Base-by-base conservation (phyloP, 1,284 basidiomycete species). In the Cryptococcus hybrid region DNA sequence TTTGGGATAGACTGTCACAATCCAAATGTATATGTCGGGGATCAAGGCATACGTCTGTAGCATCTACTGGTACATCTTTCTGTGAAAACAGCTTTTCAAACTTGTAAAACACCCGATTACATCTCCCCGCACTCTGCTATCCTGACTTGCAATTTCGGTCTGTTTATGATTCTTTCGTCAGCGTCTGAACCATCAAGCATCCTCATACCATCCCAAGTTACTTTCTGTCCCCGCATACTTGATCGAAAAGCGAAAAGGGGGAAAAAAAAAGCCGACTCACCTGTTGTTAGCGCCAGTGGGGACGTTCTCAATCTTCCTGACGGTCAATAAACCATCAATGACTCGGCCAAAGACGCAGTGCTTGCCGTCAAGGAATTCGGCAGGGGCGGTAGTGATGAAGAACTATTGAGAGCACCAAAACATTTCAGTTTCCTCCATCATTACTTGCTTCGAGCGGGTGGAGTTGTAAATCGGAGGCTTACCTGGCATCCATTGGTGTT, bases 381-480 rank as follows among this genome's bases (percentile, higher is more conserved):
- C 94, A 58, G 90, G 88, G 12, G 88, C 91, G 0, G 90, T 92
- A 0, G 95, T 99, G 70, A 99, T 88, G 82, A 99, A 99, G 82
- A 99, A 99, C 86, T 96, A 68, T 5, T 34, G 18, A 18, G 18
- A 18, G 42, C 2, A 5, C 53, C 9, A 38, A 47, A 24, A 42
- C 24, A 18, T 34, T 24, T 24, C 46, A 37, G 11, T 44, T n/a
- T 45, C 8, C 18, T 12, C 9, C 38, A 55, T 35, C 35, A n/a
- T 30, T 3, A 30, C 4, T 30, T 30, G 30, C 30, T 30, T 30
- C 30, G 30, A 30, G 30, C 18, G 18, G 18, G 18, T 18, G 18
- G 18, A 2, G 2, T 18, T 18, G 18, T 18, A n/a, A 35, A 18
- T 52, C 42, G 37, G 34, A n/a, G 5, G 18, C 57, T 52, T 53